phyloP scores from a whole-genome alignment of 257 asterid genomes.

The Solanum lycopersicoides region DNA sequence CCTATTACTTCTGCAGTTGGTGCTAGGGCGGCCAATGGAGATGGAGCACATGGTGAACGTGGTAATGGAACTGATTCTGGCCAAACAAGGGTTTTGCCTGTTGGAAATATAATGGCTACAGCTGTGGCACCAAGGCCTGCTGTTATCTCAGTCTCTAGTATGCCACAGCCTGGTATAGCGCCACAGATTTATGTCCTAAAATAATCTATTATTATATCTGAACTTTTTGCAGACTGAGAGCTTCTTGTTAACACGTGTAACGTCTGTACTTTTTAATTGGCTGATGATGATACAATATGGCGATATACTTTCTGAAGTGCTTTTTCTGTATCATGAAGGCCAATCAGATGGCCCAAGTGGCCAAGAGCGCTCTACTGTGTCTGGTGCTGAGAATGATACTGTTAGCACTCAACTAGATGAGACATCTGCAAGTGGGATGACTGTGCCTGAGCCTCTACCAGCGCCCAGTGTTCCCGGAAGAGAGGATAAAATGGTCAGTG shows the following conservation, averaged over 20 bases:
- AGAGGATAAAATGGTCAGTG: not conserved
- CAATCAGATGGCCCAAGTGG: constrained; percentile 34
- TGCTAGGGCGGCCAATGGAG: constrained; percentile 39
- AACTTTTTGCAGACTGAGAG: not conserved
- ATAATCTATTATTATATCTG: not conserved
- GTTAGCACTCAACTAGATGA: constrained; percentile 11
- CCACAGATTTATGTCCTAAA: constrained; percentile 1
- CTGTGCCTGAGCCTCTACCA: not conserved
- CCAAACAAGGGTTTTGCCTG: constrained; percentile 31
- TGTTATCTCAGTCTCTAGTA: constrained; percentile 28
- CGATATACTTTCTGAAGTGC: not conserved
- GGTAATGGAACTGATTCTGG: constrained; percentile 32
- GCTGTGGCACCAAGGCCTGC: constrained; percentile 31
- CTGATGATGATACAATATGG: not conserved
- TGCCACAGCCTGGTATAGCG: constrained; percentile 23
- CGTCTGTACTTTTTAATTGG: not conserved
- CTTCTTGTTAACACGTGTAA: not conserved
- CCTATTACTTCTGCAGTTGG: constrained; percentile 29
- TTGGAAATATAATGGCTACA: constrained; percentile 13
- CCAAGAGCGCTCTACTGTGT: constrained; percentile 20
- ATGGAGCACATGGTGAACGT: constrained; percentile 40
- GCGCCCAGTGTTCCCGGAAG: not conserved
- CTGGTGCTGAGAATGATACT: constrained; percentile 15
- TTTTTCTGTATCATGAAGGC: constrained; percentile 10
- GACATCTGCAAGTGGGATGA: constrained; percentile 1